A percentile compares a stretch with the other conserved stretches of the same genome.
These are phyloP conservation scores for Colletotrichum lentis DNA, from an alignment of 2,329 filamentous ascomycete genomes.

Conservation along the genomic window DNA sequence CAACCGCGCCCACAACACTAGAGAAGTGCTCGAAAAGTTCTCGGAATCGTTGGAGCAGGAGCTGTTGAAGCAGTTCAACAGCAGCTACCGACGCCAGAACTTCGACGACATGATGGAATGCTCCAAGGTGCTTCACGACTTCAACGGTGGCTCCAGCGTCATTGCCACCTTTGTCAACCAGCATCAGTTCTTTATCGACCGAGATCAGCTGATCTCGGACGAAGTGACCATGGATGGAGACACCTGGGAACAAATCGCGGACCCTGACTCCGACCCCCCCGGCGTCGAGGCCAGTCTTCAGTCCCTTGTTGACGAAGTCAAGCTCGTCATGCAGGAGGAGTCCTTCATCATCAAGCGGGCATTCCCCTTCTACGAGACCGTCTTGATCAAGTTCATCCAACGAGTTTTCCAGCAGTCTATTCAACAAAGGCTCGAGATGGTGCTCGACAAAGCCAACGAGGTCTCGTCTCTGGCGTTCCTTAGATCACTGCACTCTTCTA, in stretches of 20 bases:
- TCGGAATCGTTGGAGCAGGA: conserved; percentile 96
- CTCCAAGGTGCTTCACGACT: conserved; percentile 90
- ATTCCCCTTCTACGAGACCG: conserved; percentile 95
- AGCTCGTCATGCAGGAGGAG: conserved; percentile 94
- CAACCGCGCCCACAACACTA: conserved; percentile 68
- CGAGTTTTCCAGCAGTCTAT: conserved; percentile 98
- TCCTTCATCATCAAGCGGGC: conserved; percentile 96
- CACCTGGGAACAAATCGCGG: conserved; percentile 89
- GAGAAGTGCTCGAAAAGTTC: conserved; percentile 95
- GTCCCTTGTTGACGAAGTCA: conserved; percentile 91
- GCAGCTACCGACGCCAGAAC: conserved; percentile 93
- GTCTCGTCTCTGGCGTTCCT: conserved; percentile 93
- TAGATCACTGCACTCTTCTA: conserved; percentile 87
- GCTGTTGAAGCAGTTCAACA: conserved; percentile 93
- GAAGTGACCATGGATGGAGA: conserved; percentile 79
- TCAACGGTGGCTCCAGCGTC: conserved; percentile 94
- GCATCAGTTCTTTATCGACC: conserved; percentile 98
- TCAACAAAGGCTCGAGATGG: conserved; percentile 93
- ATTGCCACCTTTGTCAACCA: conserved; percentile 98
- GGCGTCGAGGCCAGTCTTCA: conserved; percentile 92
- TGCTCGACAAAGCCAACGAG: conserved; percentile 90
- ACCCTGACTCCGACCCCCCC: conserved; percentile 91
- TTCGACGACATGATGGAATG: conserved; percentile 99
- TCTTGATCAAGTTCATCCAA: conserved; percentile 91
- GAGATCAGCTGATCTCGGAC: conserved; percentile 88